Percentiles rank a stretch among this genome's conserved stretches.
Evolutionary conservation across 352 stramenopile genomes (phyloP).

Genomic region (Phytophthora lateralis): DNA sequence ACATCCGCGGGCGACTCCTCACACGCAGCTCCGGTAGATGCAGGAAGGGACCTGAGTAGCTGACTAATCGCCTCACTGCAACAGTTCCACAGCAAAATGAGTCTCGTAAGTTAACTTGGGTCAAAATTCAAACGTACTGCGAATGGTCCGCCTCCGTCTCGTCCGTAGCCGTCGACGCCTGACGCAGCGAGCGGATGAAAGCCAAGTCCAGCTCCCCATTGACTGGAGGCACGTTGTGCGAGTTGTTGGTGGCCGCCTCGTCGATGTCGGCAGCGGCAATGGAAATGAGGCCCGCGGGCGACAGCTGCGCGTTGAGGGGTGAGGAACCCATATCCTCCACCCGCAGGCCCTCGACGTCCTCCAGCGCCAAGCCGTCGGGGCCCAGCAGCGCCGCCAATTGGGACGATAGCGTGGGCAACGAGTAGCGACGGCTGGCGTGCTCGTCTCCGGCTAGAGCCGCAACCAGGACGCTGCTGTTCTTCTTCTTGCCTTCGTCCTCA

Average conservation of each 20-base stretch:
- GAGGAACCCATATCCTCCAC: slow-evolving; percentile 56
- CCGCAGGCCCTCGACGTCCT: slow-evolving; percentile 49
- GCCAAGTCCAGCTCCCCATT: slow-evolving; percentile 68
- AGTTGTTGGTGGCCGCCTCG: slow-evolving; percentile 50
- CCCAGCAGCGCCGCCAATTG: slow-evolving; percentile 44
- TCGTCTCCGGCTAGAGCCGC: slow-evolving; percentile 35
- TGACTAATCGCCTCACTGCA: slow-evolving; percentile 38
- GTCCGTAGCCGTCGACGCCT: slow-evolving; percentile 15
- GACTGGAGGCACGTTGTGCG: slow-evolving; percentile 31
- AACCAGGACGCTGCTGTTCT: slow-evolving; percentile 31
- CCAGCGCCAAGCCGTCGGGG: slow-evolving; percentile 45
- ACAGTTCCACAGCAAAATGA: slow-evolving; percentile 1
- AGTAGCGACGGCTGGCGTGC: slow-evolving; percentile 16
- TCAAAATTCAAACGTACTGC: slow-evolving; percentile 12
- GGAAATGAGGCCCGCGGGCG: slow-evolving; percentile 77
- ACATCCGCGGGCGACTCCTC: slow-evolving; percentile 6
- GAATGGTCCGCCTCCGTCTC: background rate
- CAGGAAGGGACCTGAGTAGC: slow-evolving; percentile 29
- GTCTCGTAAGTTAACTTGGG: background rate
- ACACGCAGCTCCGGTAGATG: slow-evolving; percentile 1
- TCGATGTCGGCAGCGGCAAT: slow-evolving; percentile 86
- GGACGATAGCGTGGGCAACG: slow-evolving; percentile 21
- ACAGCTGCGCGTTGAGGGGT: slow-evolving; percentile 62
- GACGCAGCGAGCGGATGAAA: slow-evolving; percentile 65
- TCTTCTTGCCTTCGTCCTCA: slow-evolving; percentile 57